Base-by-base conservation (phyloP, 2,329 filamentous ascomycete genomes). In the Fusarium sp. region DNA sequence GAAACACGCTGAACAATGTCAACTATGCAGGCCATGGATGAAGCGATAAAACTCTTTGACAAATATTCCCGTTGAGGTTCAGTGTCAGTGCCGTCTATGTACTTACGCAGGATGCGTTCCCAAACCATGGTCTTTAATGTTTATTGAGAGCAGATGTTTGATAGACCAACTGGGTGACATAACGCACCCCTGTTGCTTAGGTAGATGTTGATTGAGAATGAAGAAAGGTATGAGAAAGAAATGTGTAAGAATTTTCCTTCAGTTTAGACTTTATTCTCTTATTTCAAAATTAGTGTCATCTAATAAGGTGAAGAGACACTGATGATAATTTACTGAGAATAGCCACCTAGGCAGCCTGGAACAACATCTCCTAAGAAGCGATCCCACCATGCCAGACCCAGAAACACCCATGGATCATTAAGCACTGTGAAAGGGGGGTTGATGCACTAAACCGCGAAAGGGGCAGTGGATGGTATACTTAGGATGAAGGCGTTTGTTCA, bases 361-460 rank as follows among this genome's bases (percentile, higher is more conserved):
- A 12, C n/a, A 20, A 10, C 38, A 43, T 22, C 11, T 6, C 96
- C 97, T 0, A 95, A 97, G 79, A 98, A 98, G 87, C 89, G 97
- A 43, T 22, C 40, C n/a, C 97, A 4, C 90, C 98, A 12, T 95
- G 97, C 17, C 92, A 97, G 69, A 93, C 98, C 40, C 92, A 96
- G 82, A 88, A 89, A 62, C 97, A 98, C 82, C 96, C 96, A 20
- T 99, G 97, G 97, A 98, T 99, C 78, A 82, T 98, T 76, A 98
- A 98, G 87, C 94, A 98, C 83, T 98, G 96, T 82, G 88, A 92
- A 74, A 90, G 90, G 83, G 87, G 88, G 20, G 87, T 89, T 80
- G 83, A 87, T 63, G 86, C 85, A 7, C 77, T 84, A 38, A 88
- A 86, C 80, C 86, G 86, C 68, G 89, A 90, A 76, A 38, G 15